phyloP scores from a whole-genome alignment of 192 early-diverging fungal genomes.

The Dispira simplex region DNA sequence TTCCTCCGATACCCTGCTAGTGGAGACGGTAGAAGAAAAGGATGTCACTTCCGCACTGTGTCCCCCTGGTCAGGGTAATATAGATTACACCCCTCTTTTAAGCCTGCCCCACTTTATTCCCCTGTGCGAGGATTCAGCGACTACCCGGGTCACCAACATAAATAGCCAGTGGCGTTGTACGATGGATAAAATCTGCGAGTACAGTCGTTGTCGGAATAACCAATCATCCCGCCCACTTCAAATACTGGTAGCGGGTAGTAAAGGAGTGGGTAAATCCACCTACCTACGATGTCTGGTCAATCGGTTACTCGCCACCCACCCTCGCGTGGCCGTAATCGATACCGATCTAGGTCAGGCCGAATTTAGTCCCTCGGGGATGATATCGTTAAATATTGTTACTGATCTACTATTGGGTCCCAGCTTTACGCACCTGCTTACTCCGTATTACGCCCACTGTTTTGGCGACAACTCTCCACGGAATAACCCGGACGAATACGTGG shows the following conservation, averaged over 20 bases:
- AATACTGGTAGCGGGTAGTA: not conserved
- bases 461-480: constrained; percentile 60
- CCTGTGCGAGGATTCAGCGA: not conserved
- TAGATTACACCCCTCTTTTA: not conserved
- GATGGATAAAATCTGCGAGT: not conserved
- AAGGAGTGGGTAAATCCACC: constrained; percentile 66
- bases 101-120: not conserved
- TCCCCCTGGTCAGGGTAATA: not conserved
- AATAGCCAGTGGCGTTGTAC: not conserved
- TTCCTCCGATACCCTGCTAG: no score
- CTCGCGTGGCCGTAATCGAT: constrained; percentile 68
- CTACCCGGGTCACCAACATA: not conserved
- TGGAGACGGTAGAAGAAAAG: no score
- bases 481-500: constrained; percentile 70
- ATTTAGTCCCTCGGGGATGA: constrained; percentile 63
- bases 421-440: constrained; percentile 51
- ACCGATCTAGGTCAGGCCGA: constrained; percentile 89
- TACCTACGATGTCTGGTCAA: constrained; percentile 66
- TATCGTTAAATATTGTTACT: constrained; percentile 57
- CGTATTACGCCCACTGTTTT: constrained; percentile 54
- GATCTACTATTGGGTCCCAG: constrained; percentile 67
- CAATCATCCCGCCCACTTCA: not conserved
- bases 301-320: constrained; percentile 47
- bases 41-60: not conserved
- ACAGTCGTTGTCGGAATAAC: not conserved